Base-by-base conservation (phyloP, 169 alveolate species). In the Amoebophrya sp. region DNA sequence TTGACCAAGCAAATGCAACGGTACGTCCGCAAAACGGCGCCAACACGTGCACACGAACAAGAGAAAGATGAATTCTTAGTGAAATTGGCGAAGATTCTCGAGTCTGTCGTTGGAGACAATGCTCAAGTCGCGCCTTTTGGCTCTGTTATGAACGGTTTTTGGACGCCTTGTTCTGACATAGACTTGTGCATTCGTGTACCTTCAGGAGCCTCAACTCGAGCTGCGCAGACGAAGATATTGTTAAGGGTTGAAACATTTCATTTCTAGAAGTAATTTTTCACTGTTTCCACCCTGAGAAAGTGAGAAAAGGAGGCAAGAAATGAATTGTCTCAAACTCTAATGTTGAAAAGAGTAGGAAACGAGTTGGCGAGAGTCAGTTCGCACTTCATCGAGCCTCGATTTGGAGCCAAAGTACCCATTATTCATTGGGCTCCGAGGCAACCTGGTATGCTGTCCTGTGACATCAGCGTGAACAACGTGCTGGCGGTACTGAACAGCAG, bases 401-500 rank as follows among this genome's bases (percentile, higher is more conserved):
- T 90, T 89, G 83, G 53, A 0, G 95, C 95, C 29, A 41, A 89
- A 33, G 89, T 94, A 24, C 95, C 95, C 18, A 89, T 94, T 76
- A 53, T 94, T 33, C 94, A 92, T 90, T 94, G 95, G 95, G 76
- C 93, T 65, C 91, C 54, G 90, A 76, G 34, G 93, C 39, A 65
- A 47, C 6, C 26, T 39, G 55, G 92, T 10, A 91, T 78, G 93
- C 33, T 91, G 53, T 92, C 94, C 24, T 93, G 95, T 47, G 95
- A 93, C 89, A 90, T 90, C 83, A 54, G 91, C 6, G 94, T 94
- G 89, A 94, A 94, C 94, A 94, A 94, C 89, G 29, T 90, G 33
- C 91, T 94, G 40, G 95, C 94, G 2, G 93, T 94, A 6, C 93
- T 94, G 41, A 94, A 94, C 94, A 89, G 93, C 41, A 34, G 53